Conservation (phyloP, 1,139 yeast genomes). For the Arxiozyma heterogenica region DNA sequence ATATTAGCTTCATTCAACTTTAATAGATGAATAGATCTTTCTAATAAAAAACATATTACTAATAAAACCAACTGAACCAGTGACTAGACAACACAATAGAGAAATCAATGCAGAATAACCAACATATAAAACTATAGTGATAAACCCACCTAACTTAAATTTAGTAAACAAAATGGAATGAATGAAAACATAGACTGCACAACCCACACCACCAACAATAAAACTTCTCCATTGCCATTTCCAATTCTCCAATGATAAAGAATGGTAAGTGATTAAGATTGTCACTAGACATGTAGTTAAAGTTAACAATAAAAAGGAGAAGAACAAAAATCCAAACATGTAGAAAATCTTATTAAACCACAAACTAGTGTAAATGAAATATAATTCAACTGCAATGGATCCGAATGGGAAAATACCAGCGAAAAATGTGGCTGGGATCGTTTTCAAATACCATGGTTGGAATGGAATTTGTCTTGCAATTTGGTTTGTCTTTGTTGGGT, state of each 20-base stretch:
- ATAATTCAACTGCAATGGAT: conserved; percentile 88
- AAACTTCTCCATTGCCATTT: conserved; percentile 97
- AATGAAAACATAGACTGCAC: conserved; percentile 72
- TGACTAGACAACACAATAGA: conserved; percentile 61
- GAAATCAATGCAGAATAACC: conserved; percentile 81
- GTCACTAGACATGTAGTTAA: conserved; percentile 78
- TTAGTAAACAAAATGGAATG: conserved; percentile 72
- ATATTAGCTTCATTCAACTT: conserved; percentile 49
- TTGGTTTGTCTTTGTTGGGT: conserved; percentile 83
- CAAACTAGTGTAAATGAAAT: conserved; percentile 73
- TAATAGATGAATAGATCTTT: conserved; percentile 73
- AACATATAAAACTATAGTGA: conserved; percentile 67
- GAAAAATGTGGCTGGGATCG: conserved; percentile 57
- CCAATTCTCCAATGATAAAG: conserved; percentile 84
- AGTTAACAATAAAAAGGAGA: conserved; percentile 75
- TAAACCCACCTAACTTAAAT: conserved; percentile 61
- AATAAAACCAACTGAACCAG: conserved; percentile 83
- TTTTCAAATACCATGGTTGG: conserved; percentile 77
- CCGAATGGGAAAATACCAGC: conserved; percentile 95
- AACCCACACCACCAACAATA: conserved; percentile 74
- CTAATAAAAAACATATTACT: conserved; percentile 67
- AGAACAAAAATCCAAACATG: conserved; percentile 94
- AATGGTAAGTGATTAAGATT: conserved; percentile 69
- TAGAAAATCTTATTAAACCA: conserved; percentile 94
- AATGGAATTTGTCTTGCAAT: conserved; percentile 93